Conservation (phyloP, 169 alveolate species). For the Babesia gibsoni region DNA sequence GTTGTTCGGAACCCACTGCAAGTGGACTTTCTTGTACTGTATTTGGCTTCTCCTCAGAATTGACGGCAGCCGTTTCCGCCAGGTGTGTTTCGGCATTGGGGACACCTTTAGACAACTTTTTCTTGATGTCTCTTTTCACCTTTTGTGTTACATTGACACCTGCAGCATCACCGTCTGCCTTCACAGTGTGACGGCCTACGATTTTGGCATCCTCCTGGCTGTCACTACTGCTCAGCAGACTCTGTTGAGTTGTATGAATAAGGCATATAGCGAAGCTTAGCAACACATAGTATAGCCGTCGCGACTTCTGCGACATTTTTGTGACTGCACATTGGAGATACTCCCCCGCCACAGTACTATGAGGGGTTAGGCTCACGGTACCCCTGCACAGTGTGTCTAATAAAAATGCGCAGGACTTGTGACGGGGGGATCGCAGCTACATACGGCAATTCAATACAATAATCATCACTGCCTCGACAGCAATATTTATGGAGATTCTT, state of each 20-base stretch:
- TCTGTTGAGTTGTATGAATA: not conserved
- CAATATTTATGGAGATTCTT: slow-evolving; percentile 35
- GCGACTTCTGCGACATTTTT: slow-evolving; percentile 15
- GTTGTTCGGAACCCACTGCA: no score
- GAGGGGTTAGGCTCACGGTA: no score
- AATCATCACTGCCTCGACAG: no score
- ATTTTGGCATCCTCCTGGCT: not conserved
- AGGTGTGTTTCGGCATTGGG: no score
- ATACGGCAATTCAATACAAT: not conserved
- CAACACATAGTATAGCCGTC: not conserved
- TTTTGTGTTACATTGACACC: no score
- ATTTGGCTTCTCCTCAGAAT: no score
- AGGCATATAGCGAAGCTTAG: not conserved
- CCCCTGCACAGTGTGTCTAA: no score
- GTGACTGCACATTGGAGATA: slow-evolving; percentile 12
- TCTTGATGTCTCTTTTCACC: no score
- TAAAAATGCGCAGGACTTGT: not conserved
- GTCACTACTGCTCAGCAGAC: not conserved
- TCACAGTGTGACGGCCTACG: not conserved
- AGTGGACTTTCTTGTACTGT: no score
- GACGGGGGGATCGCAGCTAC: not conserved
- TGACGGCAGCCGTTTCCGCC: no score
- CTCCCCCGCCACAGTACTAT: not conserved
- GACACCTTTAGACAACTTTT: no score
- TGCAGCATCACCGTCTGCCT: not conserved